phyloP scores from a whole-genome alignment of 2,329 filamentous ascomycete species.

The Penicillium sp. region DNA sequence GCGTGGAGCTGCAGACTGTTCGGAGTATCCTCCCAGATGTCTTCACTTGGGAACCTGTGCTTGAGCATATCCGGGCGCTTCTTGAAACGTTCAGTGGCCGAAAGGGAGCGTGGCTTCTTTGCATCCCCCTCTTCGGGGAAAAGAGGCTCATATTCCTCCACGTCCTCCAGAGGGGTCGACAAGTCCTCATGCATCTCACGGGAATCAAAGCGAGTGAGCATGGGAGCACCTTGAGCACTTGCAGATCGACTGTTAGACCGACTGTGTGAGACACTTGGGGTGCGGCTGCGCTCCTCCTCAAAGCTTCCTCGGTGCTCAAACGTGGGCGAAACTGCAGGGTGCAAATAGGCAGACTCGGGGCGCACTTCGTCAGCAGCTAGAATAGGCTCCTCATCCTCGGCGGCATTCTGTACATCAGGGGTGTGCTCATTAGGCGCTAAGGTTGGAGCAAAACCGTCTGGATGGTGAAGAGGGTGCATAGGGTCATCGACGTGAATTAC shows the following conservation, averaged over 20 bases:
- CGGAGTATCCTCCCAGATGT: conserved; percentile 96
- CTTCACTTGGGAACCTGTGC: conserved; percentile 86
- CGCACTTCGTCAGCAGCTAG: conserved; percentile 85
- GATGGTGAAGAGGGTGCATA: conserved; percentile 44
- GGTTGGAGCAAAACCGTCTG: conserved; percentile 52
- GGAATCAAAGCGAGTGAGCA: conserved; percentile 57
- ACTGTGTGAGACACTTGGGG: conserved; percentile 60
- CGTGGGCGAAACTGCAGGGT: conserved; percentile 79
- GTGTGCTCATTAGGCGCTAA: conserved; percentile 54
- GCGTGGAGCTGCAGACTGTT: conserved; percentile 75
- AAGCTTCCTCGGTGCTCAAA: conserved; percentile 65
- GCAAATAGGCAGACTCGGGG: conserved; percentile 66
- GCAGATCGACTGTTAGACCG: conserved; percentile 66
- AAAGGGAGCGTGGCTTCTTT: conserved; percentile 55
- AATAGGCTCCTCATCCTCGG: conserved; percentile 73
- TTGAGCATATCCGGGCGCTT: conserved; percentile 55
- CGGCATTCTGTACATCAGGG: conserved; percentile 50
- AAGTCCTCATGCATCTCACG: conserved; percentile 55
- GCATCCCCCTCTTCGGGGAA: conserved; percentile 75
- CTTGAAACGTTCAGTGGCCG: conserved; percentile 60
- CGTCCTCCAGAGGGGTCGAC: conserved; percentile 76
- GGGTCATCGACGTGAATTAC: conserved; percentile 80
- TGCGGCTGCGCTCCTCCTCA: conserved; percentile 55
- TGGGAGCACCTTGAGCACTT: conserved; percentile 62
- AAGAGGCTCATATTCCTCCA: conserved; percentile 91